Evolutionary conservation across 768 basidiomycete species (phyloP), one percentile per base, ranked within the genome.

Genomic region (Clathrus columnatus): DNA sequence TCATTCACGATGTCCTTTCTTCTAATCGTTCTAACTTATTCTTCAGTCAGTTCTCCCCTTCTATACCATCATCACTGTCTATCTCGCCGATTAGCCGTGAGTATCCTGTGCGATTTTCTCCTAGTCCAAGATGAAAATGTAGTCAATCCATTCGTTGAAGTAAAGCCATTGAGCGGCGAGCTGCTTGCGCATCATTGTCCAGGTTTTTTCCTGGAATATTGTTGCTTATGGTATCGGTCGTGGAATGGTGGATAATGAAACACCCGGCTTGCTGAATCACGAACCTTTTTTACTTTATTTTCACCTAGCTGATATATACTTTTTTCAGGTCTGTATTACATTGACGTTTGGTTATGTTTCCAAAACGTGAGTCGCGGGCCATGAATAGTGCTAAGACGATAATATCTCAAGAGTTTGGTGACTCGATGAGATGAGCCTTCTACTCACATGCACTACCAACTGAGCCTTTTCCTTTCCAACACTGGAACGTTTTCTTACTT

Each of bases 141-240:
- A 55, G 54, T 55, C 54, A 55, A 55, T 55, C 54, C 54, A 55
- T 55, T 55, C 54, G 54, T 55, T 55, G 54, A 55, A 55, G 36
- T 11, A 28, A 55, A 47, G 18, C 29, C 54, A 30, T 46, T 14
- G 8, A 36, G 27, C 45, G 54, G 26, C 45, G 26, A 47, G 36
- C 27, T 29, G 26, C 46, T 42, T 32, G 23, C 28, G 18, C 46
- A 29, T n/a, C 30, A 29, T 30, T 48, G 7, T 23, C 7, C 7
- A n/a, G 36, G 54, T 23, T 55, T 30, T 36, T 36, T 17, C 29
- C 29, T 48, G 21, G 24, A 28, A 21, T 18, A 21, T 48, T 43
- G 54, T 18, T 55, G 54, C 30, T n/a, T n/a, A n/a, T n/a, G n/a
- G n/a, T n/a, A n/a, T n/a, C n/a, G 45, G 20, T 55, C 45, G 54